Conservation (phyloP, 306 rosid genomes). For the Prunus fruticosa region DNA sequence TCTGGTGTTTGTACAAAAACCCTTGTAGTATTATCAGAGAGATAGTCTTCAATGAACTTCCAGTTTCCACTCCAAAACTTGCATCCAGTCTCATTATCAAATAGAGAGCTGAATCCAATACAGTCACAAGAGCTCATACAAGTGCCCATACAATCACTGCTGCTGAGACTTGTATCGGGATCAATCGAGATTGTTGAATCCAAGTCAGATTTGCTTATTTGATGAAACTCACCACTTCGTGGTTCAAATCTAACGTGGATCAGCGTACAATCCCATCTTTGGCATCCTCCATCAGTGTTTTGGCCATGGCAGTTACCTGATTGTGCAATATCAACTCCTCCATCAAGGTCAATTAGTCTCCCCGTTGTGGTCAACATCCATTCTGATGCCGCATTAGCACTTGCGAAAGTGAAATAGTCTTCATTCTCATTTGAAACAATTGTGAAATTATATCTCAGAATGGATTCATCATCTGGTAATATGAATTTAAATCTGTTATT, state of each 20-base stretch:
- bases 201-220: background rate
- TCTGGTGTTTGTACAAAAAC: background rate
- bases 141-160: background rate
- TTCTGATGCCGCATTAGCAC: background rate
- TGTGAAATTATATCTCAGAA: background rate
- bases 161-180: background rate
- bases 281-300: background rate
- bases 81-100: background rate
- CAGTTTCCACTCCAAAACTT: constrained; percentile 6
- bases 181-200: background rate
- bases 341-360: background rate
- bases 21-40: background rate
- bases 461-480: background rate
- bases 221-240: background rate
- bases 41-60: background rate
- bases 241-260: background rate
- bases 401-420: background rate
- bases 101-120: no score
- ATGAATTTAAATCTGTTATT: background rate
- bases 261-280: background rate
- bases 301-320: background rate
- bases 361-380: background rate
- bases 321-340: background rate
- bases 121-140: background rate
- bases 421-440: background rate